phyloP scores from a whole-genome alignment of 371 early-diverging fungal species.

The Neoconidiobolus thromboides region DNA sequence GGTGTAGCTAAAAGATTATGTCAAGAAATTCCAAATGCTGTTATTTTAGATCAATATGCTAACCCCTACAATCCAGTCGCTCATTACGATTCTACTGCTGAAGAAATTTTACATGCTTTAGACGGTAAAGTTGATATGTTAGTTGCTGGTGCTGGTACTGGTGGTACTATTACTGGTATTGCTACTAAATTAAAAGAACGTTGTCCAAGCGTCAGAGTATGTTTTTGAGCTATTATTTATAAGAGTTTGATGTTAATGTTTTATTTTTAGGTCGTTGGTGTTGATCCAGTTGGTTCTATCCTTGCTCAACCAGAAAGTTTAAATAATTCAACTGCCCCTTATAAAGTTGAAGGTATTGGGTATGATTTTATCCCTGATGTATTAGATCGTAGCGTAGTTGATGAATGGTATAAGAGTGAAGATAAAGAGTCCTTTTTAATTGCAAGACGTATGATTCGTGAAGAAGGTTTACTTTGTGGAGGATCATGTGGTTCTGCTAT shows the following conservation, averaged over 20 bases:
- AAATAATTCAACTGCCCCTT: slow-evolving; percentile 29
- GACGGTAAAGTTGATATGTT: slow-evolving; percentile 88
- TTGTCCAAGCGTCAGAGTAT: slow-evolving; percentile 60
- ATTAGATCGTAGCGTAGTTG: slow-evolving; percentile 60
- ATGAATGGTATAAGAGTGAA: slow-evolving; percentile 83
- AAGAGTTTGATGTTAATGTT: not conserved
- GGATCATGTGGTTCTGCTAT: slow-evolving; percentile 91
- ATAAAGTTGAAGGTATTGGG: slow-evolving; percentile 82
- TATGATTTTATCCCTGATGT: slow-evolving; percentile 93
- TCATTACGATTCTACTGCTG: slow-evolving; percentile 86
- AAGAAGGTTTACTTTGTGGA: slow-evolving; percentile 86
- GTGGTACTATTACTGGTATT: slow-evolving; percentile 92
- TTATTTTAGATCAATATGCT: slow-evolving; percentile 87
- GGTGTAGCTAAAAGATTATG: slow-evolving; percentile 84
- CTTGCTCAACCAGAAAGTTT: slow-evolving; percentile 73
- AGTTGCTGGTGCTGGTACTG: slow-evolving; percentile 91
- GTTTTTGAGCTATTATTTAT: not conserved
- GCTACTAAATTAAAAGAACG: slow-evolving; percentile 84
- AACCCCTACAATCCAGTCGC: slow-evolving; percentile 92
- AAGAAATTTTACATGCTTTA: slow-evolving; percentile 67
- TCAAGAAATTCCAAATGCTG: slow-evolving; percentile 80
- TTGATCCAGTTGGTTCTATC: slow-evolving; percentile 87
- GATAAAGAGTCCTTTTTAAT: slow-evolving; percentile 87
- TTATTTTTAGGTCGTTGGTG: slow-evolving; percentile 55
- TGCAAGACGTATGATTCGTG: slow-evolving; percentile 86